Evolutionary conservation across 306 rosid species (phyloP), one percentile per base, ranked within the genome.

Genomic region (Canavalia gladiata): DNA sequence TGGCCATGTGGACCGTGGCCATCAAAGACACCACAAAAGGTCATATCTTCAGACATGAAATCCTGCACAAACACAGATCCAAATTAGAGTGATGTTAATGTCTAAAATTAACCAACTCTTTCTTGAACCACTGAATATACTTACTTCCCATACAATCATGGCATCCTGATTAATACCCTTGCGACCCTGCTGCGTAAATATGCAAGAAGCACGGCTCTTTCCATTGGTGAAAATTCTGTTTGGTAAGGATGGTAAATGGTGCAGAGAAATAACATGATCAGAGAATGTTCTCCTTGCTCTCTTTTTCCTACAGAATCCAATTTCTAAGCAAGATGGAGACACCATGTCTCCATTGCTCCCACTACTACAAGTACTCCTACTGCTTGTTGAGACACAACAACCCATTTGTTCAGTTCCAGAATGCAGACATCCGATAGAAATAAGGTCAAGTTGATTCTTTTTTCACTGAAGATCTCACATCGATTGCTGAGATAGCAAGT

Each of bases 151-250:
- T 68, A 93, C 99, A 87, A 96, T 58, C 99, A 96, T 96, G 77
- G 99, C 97, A 75, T 96, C 99, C 88, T 96, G 99, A 84, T 96
- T 96, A 77, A 96, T 92, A 71, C 99, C 99, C 87, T 96, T 96
- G n/a, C 97, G 98, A 41, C 99, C 99, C 84, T 93, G 98, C 88
- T 96, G 98, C 0, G 99, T 93, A 77, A 96, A 96, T 75, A 93
- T 86, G 85, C 99, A 95, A 18, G 98, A 89, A 68, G 88, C 79
- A 4, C 87, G 87, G 69, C 94, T 93, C 88, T 91, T 95, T 72
- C 99, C 99, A 68, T 95, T 95, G 50, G 84, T 60, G 77, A 87
- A 93, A 63, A 95, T 86, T 78, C 99, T 75, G 82, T 86, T 95
- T 9, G 98, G 96, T 41, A 94, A 74, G 56, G 97, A 90, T 39